phyloP scores from a whole-genome alignment of 495 filamentous ascomycete genomes.

The Recurvomyces mirabilis region DNA sequence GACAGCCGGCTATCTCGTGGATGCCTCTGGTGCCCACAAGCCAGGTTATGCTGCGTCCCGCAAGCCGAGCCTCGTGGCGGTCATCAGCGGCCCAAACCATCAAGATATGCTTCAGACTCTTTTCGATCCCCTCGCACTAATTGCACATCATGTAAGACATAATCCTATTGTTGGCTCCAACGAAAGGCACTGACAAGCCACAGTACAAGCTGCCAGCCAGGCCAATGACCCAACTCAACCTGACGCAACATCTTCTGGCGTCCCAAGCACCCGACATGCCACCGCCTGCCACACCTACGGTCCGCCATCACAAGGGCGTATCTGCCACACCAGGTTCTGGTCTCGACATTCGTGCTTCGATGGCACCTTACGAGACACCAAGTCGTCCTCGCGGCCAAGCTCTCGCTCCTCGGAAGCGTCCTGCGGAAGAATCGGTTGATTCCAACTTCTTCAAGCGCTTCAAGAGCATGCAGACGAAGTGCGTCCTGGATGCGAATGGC shows the following conservation, averaged over 20 bases:
- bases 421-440: neutral
- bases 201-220: neutral
- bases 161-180: conserved; percentile 10
- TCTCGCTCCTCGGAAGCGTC: neutral
- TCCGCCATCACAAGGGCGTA: neutral
- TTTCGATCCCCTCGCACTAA: conserved; percentile 32
- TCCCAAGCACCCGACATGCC: conserved; percentile 11
- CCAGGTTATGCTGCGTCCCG: conserved; percentile 23
- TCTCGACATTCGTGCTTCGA: conserved; percentile 1
- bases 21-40: conserved; percentile 26
- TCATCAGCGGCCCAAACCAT: conserved; percentile 18
- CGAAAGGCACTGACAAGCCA: neutral
- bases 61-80: conserved; percentile 24
- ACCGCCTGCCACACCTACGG: conserved; percentile 13
- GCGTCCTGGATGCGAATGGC: conserved; percentile 11
- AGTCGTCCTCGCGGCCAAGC: neutral
- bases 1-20: conserved; percentile 25
- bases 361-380: conserved; percentile 11
- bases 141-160: conserved; percentile 35
- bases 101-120: conserved; percentile 22
- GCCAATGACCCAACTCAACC: neutral
- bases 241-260: conserved; percentile 1
- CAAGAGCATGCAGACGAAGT: conserved; percentile 5
- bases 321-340: conserved; percentile 11
- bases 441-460: neutral